phyloP scores from a whole-genome alignment of 176 grass and related monocot genomes.

The Dactylis glomerata region DNA sequence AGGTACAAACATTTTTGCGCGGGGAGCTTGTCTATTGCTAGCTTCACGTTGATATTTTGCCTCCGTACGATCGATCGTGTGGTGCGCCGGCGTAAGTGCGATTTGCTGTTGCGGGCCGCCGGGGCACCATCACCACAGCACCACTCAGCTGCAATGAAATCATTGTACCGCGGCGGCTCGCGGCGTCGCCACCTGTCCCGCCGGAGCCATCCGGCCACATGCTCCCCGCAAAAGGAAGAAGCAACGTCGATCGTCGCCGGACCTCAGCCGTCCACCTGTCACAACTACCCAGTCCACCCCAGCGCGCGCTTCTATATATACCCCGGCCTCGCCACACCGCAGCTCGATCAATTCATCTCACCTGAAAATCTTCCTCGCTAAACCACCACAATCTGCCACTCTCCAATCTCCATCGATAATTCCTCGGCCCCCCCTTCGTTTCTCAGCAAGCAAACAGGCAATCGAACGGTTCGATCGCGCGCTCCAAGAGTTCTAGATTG shows the following conservation, averaged over 20 bases:
- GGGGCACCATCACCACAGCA: neutral
- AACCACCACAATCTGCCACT: neutral
- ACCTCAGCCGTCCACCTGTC: slow-evolving; percentile 43
- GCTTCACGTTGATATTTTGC: neutral
- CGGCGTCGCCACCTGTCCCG: neutral
- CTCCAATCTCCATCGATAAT: neutral
- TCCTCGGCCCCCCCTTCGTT: neutral
- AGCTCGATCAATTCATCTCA: neutral
- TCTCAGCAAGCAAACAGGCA: neutral
- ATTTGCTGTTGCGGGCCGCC: neutral
- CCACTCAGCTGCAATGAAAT: neutral
- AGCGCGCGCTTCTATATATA: neutral
- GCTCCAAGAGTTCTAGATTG: neutral
- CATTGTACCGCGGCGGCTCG: slow-evolving; percentile 1
- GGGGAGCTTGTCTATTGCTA: too few species aligned
- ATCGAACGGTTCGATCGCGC: neutral
- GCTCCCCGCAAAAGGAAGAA: neutral
- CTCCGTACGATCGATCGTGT: neutral
- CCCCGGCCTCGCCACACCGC: neutral
- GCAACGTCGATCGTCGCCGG: neutral
- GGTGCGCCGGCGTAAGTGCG: neutral
- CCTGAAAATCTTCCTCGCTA: too few species aligned
- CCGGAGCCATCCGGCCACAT: neutral
- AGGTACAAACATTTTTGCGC: too few species aligned
- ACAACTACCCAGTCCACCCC: neutral